phyloP scores from a whole-genome alignment of 805 yeast species.

The Candida bentonensis region DNA sequence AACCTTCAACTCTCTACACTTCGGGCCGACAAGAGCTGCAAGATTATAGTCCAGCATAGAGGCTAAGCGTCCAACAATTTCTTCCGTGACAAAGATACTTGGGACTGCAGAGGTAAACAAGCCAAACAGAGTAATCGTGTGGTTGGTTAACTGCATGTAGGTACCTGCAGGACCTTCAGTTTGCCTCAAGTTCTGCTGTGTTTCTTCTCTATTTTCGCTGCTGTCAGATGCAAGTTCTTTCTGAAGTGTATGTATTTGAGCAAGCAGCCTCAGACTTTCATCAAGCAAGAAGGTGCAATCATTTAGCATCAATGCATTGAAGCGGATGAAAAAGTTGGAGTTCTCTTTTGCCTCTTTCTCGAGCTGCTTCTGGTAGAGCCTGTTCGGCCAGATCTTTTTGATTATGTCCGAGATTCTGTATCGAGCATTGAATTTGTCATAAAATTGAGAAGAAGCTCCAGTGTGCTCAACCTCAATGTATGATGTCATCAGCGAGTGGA shows the following conservation, averaged over 20 bases:
- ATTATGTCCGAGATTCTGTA: constrained; percentile 73
- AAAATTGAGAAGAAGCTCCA: constrained; percentile 88
- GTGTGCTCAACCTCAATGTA: constrained; percentile 94
- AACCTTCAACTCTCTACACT: constrained; percentile 79
- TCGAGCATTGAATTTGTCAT: constrained; percentile 87
- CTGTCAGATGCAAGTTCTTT: constrained; percentile 42
- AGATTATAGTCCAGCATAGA: constrained; percentile 92
- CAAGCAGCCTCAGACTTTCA: constrained; percentile 71
- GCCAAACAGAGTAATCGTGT: constrained; percentile 65
- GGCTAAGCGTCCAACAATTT: constrained; percentile 85
- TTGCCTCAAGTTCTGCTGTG: constrained; percentile 37
- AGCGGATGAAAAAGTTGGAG: constrained; percentile 76
- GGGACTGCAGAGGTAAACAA: constrained; percentile 81
- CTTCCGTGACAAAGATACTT: constrained; percentile 69
- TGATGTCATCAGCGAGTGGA: constrained; percentile 75
- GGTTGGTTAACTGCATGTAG: constrained; percentile 68
- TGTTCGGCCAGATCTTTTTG: constrained; percentile 71
- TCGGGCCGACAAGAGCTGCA: constrained; percentile 89
- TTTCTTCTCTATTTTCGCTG: constrained; percentile 37
- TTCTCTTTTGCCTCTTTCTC: constrained; percentile 50
- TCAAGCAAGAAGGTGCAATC: constrained; percentile 87
- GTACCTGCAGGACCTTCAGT: constrained; percentile 72
- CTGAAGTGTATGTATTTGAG: constrained; percentile 64
- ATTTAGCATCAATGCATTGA: constrained; percentile 88
- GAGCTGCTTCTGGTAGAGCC: constrained; percentile 54